Evolutionary conservation across 1,139 yeast genomes (phyloP).

Genomic region (Hansenula sp.): DNA sequence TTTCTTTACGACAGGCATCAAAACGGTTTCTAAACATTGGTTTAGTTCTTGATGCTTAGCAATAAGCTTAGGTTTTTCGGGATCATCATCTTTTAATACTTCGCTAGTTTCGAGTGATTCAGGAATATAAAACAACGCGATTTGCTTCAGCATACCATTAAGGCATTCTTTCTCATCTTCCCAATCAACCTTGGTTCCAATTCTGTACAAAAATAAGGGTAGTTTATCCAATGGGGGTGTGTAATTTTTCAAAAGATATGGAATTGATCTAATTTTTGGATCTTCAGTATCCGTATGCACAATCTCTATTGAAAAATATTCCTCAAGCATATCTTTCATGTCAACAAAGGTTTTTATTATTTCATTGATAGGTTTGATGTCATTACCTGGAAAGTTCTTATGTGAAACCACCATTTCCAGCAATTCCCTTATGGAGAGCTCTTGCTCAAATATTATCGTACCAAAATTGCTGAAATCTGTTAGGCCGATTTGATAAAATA

Average conservation of each 20-base stretch:
- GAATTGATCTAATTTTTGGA: slow-evolving; percentile 47
- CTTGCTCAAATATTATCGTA: slow-evolving; percentile 37
- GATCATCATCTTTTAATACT: slow-evolving; percentile 17
- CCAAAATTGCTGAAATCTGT: slow-evolving; percentile 86
- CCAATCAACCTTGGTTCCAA: slow-evolving; percentile 62
- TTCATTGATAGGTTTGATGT: slow-evolving; percentile 21
- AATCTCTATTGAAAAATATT: slow-evolving; percentile 64
- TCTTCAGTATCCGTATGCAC: slow-evolving; percentile 25
- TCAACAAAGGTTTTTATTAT: slow-evolving; percentile 28
- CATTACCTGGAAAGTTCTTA: not conserved
- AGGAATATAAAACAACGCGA: slow-evolving; percentile 76
- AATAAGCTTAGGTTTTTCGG: slow-evolving; percentile 14
- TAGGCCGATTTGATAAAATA: slow-evolving; percentile 78
- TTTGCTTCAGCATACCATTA: slow-evolving; percentile 56
- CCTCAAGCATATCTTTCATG: slow-evolving; percentile 75
- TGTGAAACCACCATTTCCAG: slow-evolving; percentile 9
- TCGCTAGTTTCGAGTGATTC: slow-evolving; percentile 37
- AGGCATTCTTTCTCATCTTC: slow-evolving; percentile 65
- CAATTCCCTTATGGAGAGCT: slow-evolving; percentile 12
- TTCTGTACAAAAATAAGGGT: slow-evolving; percentile 59
- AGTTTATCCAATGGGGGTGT: slow-evolving; percentile 62
- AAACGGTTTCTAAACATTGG: slow-evolving; percentile 44
- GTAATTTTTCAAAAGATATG: slow-evolving; percentile 63
- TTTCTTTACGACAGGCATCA: slow-evolving; percentile 66
- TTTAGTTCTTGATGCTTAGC: slow-evolving; percentile 26